Percentiles rank a stretch among this genome's conserved stretches.
Conservation (phyloP, 768 basidiomycete species). For the Auricularia sp. region DNA sequence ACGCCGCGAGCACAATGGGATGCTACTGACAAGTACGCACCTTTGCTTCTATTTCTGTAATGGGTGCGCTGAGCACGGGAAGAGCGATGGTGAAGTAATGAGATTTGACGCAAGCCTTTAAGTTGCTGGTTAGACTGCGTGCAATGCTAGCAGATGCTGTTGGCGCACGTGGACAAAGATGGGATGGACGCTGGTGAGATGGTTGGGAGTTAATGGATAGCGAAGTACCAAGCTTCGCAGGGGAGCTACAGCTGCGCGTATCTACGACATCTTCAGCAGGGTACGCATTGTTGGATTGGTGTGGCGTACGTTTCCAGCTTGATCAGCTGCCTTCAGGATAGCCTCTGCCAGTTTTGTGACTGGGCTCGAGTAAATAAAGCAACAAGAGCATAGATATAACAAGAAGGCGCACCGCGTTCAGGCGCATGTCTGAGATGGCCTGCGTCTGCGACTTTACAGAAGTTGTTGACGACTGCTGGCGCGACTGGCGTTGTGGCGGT, state of each 20-base stretch:
- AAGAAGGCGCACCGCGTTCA: conserved; percentile 43
- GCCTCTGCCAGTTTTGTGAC: conserved; percentile 60
- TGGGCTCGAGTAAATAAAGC: conserved; percentile 17
- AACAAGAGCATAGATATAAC: not conserved
- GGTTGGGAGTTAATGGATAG: conserved; percentile 45
- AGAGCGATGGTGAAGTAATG: conserved; percentile 47
- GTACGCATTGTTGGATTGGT: not conserved
- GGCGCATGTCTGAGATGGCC: conserved; percentile 57
- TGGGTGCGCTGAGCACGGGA: conserved; percentile 51
- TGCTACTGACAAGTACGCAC: not conserved
- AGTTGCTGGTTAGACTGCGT: not conserved
- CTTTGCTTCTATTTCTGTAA: conserved; percentile 50
- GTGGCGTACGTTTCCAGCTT: conserved; percentile 40
- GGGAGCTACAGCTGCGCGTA: conserved; percentile 42
- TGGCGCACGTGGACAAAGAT: conserved; percentile 50
- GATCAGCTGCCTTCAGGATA: conserved; percentile 42
- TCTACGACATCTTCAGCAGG: conserved; percentile 19
- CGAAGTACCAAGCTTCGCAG: conserved; percentile 51
- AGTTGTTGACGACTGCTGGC: conserved; percentile 37
- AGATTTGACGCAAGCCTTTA: conserved; percentile 48
- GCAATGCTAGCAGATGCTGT: not conserved
- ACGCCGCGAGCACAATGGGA: not conserved
- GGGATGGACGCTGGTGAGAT: conserved; percentile 63
- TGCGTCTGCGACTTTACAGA: conserved; percentile 54
- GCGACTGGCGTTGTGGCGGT: conserved; percentile 30